phyloP scores from a whole-genome alignment of 2,329 filamentous ascomycete genomes.

The Epichloe amarillans region DNA sequence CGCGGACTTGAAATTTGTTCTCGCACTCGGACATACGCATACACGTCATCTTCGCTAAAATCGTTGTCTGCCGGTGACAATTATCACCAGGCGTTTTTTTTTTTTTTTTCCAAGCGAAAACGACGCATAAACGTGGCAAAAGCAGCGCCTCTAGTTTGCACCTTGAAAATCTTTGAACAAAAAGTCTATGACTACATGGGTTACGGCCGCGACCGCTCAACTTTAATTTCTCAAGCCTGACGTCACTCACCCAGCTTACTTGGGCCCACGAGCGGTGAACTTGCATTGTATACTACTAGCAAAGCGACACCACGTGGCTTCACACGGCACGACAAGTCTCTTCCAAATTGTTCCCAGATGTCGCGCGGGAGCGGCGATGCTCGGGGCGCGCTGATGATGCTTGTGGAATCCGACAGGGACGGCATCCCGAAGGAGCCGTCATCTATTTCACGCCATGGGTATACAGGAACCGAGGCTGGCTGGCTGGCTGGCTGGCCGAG shows the following conservation, averaged over 20 bases:
- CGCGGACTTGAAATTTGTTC: not conserved
- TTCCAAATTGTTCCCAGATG: not conserved
- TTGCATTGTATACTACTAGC: not conserved
- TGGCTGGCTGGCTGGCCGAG: not conserved
- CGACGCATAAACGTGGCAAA: not conserved
- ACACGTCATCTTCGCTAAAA: not conserved
- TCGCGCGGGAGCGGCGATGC: not conserved
- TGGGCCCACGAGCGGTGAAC: not conserved
- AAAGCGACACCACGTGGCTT: not conserved
- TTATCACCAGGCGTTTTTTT: not conserved
- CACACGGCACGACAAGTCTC: not conserved
- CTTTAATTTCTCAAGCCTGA: not conserved
- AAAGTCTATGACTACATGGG: constrained; percentile 5
- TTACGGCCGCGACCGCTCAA: constrained; percentile 1
- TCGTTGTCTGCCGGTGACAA: not conserved
- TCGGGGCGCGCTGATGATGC: not conserved
- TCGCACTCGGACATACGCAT: not conserved
- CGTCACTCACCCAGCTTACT: not conserved
- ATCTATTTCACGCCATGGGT: not conserved
- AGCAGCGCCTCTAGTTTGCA: not conserved
- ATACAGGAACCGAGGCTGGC: not conserved
- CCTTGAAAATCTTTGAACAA: not conserved
- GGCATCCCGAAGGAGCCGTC: not conserved
- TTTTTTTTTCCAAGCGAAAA: not conserved
- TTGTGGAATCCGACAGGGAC: not conserved